A percentile compares a stretch with the other conserved stretches of the same genome.
phyloP scores from a whole-genome alignment of 2,329 filamentous ascomycete genomes.

The Diaporthe longicolla region DNA sequence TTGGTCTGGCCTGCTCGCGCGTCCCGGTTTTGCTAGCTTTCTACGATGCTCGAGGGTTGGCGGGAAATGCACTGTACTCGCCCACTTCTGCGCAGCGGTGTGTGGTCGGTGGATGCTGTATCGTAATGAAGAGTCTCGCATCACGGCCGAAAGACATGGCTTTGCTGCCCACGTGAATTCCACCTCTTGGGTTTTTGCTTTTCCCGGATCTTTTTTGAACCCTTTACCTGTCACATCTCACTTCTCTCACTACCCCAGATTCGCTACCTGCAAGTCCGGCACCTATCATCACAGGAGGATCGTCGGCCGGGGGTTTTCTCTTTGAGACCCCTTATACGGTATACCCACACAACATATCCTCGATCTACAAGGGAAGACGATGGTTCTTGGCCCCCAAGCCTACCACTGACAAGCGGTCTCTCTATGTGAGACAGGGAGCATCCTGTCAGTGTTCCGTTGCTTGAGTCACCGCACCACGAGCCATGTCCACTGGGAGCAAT shows the following conservation, averaged over 20 bases:
- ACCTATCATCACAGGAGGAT: slow-evolving; percentile 25
- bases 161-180: neutral
- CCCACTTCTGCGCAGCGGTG: slow-evolving; percentile 17
- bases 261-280: slow-evolving; percentile 5
- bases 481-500: slow-evolving; percentile 39
- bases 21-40: neutral
- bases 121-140: slow-evolving; percentile 12
- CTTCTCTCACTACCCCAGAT: slow-evolving; percentile 15
- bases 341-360: slow-evolving; percentile 5
- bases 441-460: neutral
- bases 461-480: slow-evolving; percentile 9
- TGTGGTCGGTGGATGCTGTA: slow-evolving; percentile 8
- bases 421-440: slow-evolving; percentile 19
- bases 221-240: slow-evolving; percentile 20
- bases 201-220: neutral
- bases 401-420: slow-evolving; percentile 9
- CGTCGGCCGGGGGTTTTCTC: neutral
- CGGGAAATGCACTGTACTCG: neutral
- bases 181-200: neutral
- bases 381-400: slow-evolving; percentile 2
- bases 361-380: neutral
- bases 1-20: neutral
- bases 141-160: neutral
- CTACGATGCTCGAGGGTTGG: neutral
- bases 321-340: neutral